Evolutionary conservation across 2,329 filamentous ascomycete genomes (phyloP), one percentile per base, ranked within the genome.

Genomic region (Aureobasidium sp.): DNA sequence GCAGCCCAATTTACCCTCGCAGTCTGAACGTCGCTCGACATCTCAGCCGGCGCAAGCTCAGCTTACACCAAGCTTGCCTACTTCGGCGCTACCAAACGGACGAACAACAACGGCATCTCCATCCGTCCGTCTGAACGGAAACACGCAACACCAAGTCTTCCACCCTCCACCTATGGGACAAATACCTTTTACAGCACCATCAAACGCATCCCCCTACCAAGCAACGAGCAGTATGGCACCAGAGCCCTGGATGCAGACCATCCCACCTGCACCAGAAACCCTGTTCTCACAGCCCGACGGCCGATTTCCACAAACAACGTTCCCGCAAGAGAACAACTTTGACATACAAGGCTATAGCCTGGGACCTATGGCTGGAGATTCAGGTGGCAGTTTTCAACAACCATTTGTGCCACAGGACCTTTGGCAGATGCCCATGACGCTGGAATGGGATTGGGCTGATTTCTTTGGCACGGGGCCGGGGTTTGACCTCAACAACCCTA

Each of bases 371-470:
- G 53, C 19, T 12, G 53, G 53, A 39, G 67, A 68, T 17, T 72
- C 75, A 68, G 70, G 70, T 19, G 65, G 65, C 12, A 72, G 79
- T 19, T 91, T 92, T 70, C 88, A 92, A 69, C 89, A 95, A 67
- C 92, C 92, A 0, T 88, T 96, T 69, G 85, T 97, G 24, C 93
- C 94, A 5, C 91, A 93, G 68, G 94, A 97, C 75, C 76, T 97
- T 29, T 99, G 94, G 85, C 89, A 93, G 73, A 87, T 97, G 84
- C 92, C 93, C 1, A 96, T 96, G 87, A 95, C 90, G 2, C 81
- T 97, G 24, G 93, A 97, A 71, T 97, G 92, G 91, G 91, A 88
- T 66, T 89, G 86, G 86, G 83, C 77, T 2, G 79, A 81, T 52
- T 61, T 65, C 52, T 47, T 62, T 22, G 49, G 52, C 22, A 61